Conservation (phyloP, 2,329 filamentous ascomycete species). For the Xylariomycetidae sp. region DNA sequence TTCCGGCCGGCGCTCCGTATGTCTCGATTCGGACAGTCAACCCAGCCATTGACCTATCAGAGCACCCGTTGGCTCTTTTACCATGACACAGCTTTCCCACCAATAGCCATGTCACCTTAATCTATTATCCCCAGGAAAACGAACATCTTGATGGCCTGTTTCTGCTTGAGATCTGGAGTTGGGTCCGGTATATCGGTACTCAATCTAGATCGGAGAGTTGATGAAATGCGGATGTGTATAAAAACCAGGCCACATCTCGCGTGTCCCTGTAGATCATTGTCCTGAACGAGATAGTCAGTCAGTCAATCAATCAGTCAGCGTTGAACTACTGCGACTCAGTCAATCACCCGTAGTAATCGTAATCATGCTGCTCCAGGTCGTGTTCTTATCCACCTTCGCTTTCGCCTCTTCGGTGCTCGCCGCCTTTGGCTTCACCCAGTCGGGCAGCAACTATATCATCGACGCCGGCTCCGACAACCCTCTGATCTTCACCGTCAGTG, state of each 20-base stretch:
- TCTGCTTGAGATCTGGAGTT: no score
- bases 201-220: no score
- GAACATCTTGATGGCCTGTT: no score
- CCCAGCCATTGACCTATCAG: conserved; percentile 5
- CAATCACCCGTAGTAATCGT: neutral
- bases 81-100: no score
- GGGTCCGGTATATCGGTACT: no score
- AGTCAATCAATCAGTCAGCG: no score
- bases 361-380: conserved; percentile 19
- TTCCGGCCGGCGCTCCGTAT: conserved; percentile 5
- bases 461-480: conserved; percentile 38
- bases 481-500: conserved; percentile 46
- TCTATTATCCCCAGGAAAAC: no score
- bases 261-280: neutral
- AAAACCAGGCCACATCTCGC: neutral
- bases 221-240: neutral
- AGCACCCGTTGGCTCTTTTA: no score
- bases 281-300: no score
- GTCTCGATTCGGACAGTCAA: conserved; percentile 13
- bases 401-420: conserved; percentile 24
- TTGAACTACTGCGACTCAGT: conserved; percentile 3
- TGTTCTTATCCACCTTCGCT: conserved; percentile 16
- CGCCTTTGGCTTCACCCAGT: conserved; percentile 29
- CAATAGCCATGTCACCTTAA: no score
- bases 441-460: conserved; percentile 32